Evolutionary conservation across 2,329 filamentous ascomycete genomes (phyloP), one percentile per base, ranked within the genome.

Genomic region (Epichloe aotearoae): DNA sequence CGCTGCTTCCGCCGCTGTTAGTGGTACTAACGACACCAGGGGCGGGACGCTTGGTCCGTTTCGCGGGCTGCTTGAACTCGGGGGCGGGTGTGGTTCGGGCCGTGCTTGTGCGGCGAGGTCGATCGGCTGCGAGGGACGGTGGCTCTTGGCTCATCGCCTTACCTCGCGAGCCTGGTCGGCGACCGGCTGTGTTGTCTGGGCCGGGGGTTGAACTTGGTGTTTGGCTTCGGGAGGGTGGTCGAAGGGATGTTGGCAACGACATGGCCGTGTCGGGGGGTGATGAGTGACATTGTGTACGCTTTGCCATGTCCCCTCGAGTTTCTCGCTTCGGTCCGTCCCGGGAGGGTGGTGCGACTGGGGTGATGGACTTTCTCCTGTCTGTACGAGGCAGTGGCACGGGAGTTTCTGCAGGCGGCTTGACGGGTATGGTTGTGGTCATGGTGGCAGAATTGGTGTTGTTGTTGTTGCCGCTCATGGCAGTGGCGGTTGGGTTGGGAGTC

Each of bases 11-110:
- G 60, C 77, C 77, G 57, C 75, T 75, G 64, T 73, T 78, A 37
- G 75, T 80, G 56, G 73, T 74, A 62, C 73, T 86, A 58, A 89
- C 79, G 56, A 86, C 74, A 52, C 85, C 85, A 11, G 85, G 86
- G 33, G 83, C 84, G 44, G 85, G 85, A 52, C 82, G 73, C 68
- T 84, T 88, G 49, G 76, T 71, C 47, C 85, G 79, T 60, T 81
- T 73, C n/a, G 67, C 62, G 50, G 67, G 69, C 50, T 69, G 69
- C 45, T 56, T 59, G 33, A 63, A 53, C 55, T 77, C 75, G 8
- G 76, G 76, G 8, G 69, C 76, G 11, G 77, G 77, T 1, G 77
- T 80, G 58, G 76, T 79, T 53, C 76, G 71, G 50, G 76, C 74
- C 23, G 76, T 79, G 59, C 77, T 80, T 51, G 76, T 62, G 51